Evolutionary conservation across 1,284 basidiomycete genomes (phyloP).

Genomic region (Sanghuangporus baumii): DNA sequence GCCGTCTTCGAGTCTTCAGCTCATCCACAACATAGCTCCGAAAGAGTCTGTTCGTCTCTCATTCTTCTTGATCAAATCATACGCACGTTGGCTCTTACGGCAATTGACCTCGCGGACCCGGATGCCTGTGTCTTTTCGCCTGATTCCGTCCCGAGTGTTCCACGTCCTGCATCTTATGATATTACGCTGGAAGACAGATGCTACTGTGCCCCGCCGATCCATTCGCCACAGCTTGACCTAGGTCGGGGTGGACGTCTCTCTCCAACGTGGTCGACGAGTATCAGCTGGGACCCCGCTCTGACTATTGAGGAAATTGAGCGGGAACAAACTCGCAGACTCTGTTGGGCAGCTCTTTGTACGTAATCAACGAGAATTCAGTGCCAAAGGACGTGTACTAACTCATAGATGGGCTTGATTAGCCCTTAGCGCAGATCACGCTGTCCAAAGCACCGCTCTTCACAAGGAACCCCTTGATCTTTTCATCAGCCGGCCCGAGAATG

Average conservation of each 20-base stretch:
- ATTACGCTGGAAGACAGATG: constrained; percentile 35
- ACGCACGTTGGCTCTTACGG: constrained; percentile 45
- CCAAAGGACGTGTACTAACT: constrained; percentile 17
- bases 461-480: constrained; percentile 49
- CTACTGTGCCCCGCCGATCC: constrained; percentile 24
- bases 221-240: constrained; percentile 34
- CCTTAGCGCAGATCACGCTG: constrained; percentile 57
- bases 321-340: constrained; percentile 66
- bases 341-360: constrained; percentile 58
- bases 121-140: constrained; percentile 45
- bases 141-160: constrained; percentile 43
- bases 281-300: constrained; percentile 60
- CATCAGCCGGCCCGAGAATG: constrained; percentile 57
- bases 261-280: constrained; percentile 42
- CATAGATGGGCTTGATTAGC: not conserved
- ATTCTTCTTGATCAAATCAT: constrained; percentile 59
- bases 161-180: constrained; percentile 24
- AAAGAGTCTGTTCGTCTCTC: constrained; percentile 48
- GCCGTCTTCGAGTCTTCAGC: constrained; percentile 70
- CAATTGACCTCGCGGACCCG: constrained; percentile 49
- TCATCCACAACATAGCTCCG: constrained; percentile 55
- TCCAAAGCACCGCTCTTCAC: constrained; percentile 60
- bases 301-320: constrained; percentile 45
- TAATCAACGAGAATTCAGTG: not conserved
- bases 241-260: constrained; percentile 33